Evolutionary conservation across 2,329 filamentous ascomycete species (phyloP), one percentile per base, ranked within the genome.

Genomic region (Beauveria caledonica): DNA sequence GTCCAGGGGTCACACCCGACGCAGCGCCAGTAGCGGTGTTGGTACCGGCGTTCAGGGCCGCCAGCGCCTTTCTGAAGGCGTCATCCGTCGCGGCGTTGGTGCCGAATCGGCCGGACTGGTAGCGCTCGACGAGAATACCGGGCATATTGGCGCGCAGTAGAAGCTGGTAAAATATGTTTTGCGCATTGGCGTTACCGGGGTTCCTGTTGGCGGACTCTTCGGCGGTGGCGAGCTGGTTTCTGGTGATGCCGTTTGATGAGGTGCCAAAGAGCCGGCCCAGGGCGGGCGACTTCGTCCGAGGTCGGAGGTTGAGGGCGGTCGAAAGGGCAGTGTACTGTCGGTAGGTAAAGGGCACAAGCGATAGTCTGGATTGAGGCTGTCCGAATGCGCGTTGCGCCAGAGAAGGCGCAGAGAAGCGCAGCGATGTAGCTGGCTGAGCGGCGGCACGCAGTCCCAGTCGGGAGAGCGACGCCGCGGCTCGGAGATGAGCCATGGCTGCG

Each of bases 201-300:
- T 96, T 96, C 73, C 91, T 89, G 75, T 97, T 99, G 42, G 94
- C 95, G 25, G 89, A 88, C 72, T 92, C 88, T 76, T 99, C 94
- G 66, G 92, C 83, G 66, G 90, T 89, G 39, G 92, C 91, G 39
- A 99, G 83, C 60, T 93, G 78, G 64, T 81, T 85, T 62, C 82
- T 79, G 50, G 84, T 80, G 59, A 84, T 76, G 21, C 79, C 79
- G 62, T 77, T 78, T 8, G 74, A 70, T 7, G 74, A 70, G 27
- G 72, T 74, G 61, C 78, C 75, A 67, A 79, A 79, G 49, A 63
- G 63, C 63, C 74, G 69, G 68, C 69, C 64, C 11, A 5, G 11
- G 11, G 40, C 17, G 9, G 10, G 3, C 19, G 17, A 8, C 5
- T 17, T 5, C 2, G 33, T 33, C 51, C 58, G 51, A 56, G 44